These are phyloP conservation scores for Condylostoma magnum DNA, from an alignment of 169 alveolate genomes.

Conservation along the genomic window DNA sequence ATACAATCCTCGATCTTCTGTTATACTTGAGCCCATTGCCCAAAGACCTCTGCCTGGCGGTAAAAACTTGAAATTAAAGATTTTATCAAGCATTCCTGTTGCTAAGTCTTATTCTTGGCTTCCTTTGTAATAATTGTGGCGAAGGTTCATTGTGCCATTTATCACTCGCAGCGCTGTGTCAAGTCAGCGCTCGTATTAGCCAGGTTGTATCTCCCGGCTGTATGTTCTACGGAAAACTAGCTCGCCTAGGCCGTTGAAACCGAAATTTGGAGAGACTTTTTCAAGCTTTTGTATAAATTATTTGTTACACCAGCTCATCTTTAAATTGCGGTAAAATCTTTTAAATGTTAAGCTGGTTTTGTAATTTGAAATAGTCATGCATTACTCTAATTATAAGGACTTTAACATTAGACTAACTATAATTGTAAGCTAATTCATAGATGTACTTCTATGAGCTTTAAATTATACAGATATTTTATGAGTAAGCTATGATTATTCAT, in stretches of 20 bases:
- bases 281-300: not conserved
- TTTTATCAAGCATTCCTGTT: slow-evolving; percentile 43
- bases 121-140: not conserved
- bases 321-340: no score
- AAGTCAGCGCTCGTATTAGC: slow-evolving; percentile 40
- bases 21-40: slow-evolving; percentile 61
- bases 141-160: slow-evolving; percentile 45
- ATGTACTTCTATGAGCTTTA: no score
- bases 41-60: slow-evolving; percentile 67
- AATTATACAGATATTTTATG: no score
- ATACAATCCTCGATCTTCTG: slow-evolving; percentile 43
- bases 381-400: no score
- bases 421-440: no score
- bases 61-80: slow-evolving; percentile 45
- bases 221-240: slow-evolving; percentile 46
- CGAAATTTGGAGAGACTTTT: slow-evolving; percentile 32
- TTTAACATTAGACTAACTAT: no score
- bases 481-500: no score
- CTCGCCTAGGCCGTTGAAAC: slow-evolving; percentile 61
- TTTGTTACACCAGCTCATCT: no score
- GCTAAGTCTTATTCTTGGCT: slow-evolving; percentile 23
- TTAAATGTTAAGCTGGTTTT: no score
- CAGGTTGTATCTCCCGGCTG: slow-evolving; percentile 32
- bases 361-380: no score
- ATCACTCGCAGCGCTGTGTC: slow-evolving; percentile 56